Evolutionary conservation across 73 alveolate species (phyloP).

Genomic region (Symbiodinium natans): DNA sequence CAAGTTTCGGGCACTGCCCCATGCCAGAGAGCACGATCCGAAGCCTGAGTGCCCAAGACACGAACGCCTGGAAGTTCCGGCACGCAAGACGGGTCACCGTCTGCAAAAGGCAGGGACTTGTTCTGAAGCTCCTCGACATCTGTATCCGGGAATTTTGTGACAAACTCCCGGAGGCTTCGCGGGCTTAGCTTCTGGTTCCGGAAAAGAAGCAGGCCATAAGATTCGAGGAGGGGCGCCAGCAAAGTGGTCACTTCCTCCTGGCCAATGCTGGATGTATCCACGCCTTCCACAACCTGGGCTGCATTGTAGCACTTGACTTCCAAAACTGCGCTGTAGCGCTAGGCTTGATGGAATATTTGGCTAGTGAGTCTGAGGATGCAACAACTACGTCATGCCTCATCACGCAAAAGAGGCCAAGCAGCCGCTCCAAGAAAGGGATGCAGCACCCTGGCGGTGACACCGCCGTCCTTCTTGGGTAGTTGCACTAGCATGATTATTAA

Average conservation of each 20-base stretch:
- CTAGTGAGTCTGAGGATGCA: no score
- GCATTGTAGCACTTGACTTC: no score
- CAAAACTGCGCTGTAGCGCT: no score
- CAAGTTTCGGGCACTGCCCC: background rate
- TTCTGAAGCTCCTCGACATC: background rate
- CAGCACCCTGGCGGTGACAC: no score
- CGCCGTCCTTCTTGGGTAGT: no score
- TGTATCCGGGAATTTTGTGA: slow-evolving; percentile 16
- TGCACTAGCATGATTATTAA: no score
- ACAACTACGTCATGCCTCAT: no score
- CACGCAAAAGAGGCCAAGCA: no score
- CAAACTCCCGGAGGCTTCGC: background rate
- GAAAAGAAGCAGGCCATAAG: background rate
- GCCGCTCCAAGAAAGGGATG: no score
- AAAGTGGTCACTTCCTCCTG: background rate
- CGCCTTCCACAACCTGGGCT: no score
- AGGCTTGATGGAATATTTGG: no score
- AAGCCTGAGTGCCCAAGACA: background rate
- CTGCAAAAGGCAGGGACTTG: slow-evolving; percentile 31
- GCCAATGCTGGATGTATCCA: background rate
- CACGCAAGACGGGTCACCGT: slow-evolving; percentile 36
- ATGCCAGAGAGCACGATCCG: background rate
- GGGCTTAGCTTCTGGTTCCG: background rate
- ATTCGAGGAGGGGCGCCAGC: slow-evolving; percentile 25
- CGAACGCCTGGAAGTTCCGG: slow-evolving; percentile 51